phyloP scores from a whole-genome alignment of 768 basidiomycete species.

The Serendipita sp. region DNA sequence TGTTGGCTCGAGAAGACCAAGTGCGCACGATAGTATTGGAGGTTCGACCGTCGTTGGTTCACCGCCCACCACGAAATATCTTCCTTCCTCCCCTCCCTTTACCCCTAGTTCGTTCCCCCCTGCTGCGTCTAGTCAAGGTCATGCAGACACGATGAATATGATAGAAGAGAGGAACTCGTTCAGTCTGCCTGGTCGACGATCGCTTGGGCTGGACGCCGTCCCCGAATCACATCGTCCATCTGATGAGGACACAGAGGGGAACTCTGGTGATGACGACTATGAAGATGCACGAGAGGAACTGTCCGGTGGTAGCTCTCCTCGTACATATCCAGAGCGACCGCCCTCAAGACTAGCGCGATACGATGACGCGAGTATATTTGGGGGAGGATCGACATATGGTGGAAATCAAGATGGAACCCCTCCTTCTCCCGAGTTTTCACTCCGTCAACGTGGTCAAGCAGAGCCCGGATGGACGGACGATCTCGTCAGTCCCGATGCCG shows the following conservation, averaged over 20 bases:
- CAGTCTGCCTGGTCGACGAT: not conserved
- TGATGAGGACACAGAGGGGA: not conserved
- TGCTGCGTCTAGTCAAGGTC: not conserved
- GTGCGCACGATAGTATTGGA: not conserved
- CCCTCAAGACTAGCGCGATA: not conserved
- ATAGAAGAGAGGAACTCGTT: too few species aligned
- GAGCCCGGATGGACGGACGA: not conserved
- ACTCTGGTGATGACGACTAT: not conserved
- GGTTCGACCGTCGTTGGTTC: constrained; percentile 4
- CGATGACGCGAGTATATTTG: not conserved
- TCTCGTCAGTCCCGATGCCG: not conserved
- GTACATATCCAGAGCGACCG: not conserved
- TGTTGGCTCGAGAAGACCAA: not conserved
- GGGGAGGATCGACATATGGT: too few species aligned
- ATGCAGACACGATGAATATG: not conserved
- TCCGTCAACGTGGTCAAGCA: not conserved
- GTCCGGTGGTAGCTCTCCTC: not conserved
- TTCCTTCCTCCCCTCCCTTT: not conserved
- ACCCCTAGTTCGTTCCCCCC: not conserved
- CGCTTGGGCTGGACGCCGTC: not conserved
- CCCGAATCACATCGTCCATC: not conserved
- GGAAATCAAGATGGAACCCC: not conserved
- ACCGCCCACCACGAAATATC: not conserved
- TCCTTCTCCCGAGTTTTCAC: not conserved
- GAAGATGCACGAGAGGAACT: not conserved